Evolutionary conservation across 352 stramenopile genomes (phyloP).

Genomic region (Thalassiosira livingstoniorum): DNA sequence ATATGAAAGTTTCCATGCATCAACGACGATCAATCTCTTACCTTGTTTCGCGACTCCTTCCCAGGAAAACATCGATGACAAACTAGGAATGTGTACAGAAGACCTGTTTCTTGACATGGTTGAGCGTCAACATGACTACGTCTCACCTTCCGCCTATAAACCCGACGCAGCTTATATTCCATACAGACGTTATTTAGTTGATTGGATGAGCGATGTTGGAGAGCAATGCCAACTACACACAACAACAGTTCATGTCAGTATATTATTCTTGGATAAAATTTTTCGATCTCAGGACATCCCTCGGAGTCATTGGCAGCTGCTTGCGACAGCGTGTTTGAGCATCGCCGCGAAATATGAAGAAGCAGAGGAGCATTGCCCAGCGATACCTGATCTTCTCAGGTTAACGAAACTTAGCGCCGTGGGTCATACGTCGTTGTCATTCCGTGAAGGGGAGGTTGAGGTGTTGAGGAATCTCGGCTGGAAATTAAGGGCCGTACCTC

Average conservation of each 20-base stretch:
- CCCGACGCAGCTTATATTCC: slow-evolving; percentile 76
- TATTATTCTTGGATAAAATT: slow-evolving; percentile 86
- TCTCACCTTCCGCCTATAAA: slow-evolving; percentile 69
- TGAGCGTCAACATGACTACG: slow-evolving; percentile 79
- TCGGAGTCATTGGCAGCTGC: slow-evolving; percentile 81
- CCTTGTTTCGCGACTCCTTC: not conserved
- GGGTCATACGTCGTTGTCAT: slow-evolving; percentile 78
- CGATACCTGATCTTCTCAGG: slow-evolving; percentile 82
- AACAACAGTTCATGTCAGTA: slow-evolving; percentile 81
- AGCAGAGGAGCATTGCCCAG: slow-evolving; percentile 84
- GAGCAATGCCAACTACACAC: slow-evolving; percentile 82
- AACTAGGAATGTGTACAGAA: slow-evolving; percentile 69
- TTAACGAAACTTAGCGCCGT: slow-evolving; percentile 79
- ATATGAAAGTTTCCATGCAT: not conserved
- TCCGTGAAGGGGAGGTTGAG: slow-evolving; percentile 83
- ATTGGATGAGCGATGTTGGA: slow-evolving; percentile 86
- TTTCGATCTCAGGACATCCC: slow-evolving; percentile 76
- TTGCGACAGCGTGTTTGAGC: slow-evolving; percentile 84
- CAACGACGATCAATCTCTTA: not conserved
- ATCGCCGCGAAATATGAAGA: slow-evolving; percentile 86
- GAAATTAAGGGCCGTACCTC: slow-evolving; percentile 76
- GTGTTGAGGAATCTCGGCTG: slow-evolving; percentile 79
- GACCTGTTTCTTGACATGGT: slow-evolving; percentile 84
- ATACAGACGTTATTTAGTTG: slow-evolving; percentile 83
- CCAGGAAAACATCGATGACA: slow-evolving; percentile 66